phyloP scores from a whole-genome alignment of 148 eudicot species.

The Rhododendron ferrugineum region DNA sequence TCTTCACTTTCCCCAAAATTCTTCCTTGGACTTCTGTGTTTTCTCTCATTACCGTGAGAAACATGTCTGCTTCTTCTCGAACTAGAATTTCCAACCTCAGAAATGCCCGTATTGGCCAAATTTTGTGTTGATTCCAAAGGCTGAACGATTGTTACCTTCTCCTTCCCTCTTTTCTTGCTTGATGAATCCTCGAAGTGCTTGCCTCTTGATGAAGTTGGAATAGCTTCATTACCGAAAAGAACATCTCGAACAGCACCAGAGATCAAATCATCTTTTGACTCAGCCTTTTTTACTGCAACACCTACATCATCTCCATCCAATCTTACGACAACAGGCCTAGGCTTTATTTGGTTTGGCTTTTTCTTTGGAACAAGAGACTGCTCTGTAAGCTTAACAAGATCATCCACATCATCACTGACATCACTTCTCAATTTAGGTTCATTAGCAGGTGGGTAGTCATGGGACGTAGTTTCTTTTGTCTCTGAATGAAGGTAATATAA shows the following conservation, averaged over 20 bases:
- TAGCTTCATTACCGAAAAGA: slow-evolving; percentile 46
- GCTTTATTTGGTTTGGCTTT: slow-evolving; percentile 49
- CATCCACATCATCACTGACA: slow-evolving; percentile 36
- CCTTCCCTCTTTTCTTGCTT: slow-evolving; percentile 50
- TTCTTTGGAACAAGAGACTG: slow-evolving; percentile 60
- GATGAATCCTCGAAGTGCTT: slow-evolving; percentile 31
- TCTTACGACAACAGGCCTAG: slow-evolving; percentile 82
- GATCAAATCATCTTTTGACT: slow-evolving; percentile 42
- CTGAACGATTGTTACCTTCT: slow-evolving; percentile 25
- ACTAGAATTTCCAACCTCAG: slow-evolving; percentile 26
- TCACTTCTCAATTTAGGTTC: slow-evolving; percentile 35
- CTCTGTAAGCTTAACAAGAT: slow-evolving; percentile 80
- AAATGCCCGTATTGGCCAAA: slow-evolving; percentile 14
- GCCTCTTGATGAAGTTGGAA: slow-evolving; percentile 32
- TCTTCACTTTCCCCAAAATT: slow-evolving; percentile 40
- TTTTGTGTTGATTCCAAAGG: slow-evolving; percentile 24
- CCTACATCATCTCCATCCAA: slow-evolving; percentile 59
- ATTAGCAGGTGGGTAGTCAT: slow-evolving; percentile 73
- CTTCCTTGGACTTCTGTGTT: slow-evolving; percentile 34
- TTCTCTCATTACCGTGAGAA: slow-evolving; percentile 50
- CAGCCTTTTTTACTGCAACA: slow-evolving; percentile 29
- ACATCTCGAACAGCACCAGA: slow-evolving; percentile 79
- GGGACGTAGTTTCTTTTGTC: slow-evolving; percentile 33
- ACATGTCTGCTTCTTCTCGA: slow-evolving; percentile 50
- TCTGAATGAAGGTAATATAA: slow-evolving; percentile 78